Percentiles rank a stretch among this genome's conserved stretches.
These are phyloP conservation scores for Diplodia scrobiculata DNA, from an alignment of 2,329 filamentous ascomycete species.

Conservation along the genomic window DNA sequence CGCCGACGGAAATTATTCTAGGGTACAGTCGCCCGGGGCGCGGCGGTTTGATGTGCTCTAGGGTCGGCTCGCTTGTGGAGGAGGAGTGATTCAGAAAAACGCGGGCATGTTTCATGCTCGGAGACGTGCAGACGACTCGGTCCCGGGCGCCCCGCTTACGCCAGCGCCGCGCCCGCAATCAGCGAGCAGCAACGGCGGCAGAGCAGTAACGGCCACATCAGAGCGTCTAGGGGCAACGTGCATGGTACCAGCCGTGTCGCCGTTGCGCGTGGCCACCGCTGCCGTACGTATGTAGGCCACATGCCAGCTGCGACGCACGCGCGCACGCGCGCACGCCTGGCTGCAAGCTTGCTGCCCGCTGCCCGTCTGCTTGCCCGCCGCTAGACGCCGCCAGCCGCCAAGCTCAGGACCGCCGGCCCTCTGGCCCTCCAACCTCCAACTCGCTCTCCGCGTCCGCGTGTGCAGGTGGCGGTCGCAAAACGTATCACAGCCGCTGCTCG, in stretches of 20 bases:
- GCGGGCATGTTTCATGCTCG: conserved; percentile 27
- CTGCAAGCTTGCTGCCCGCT: background rate
- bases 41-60: conserved; percentile 29
- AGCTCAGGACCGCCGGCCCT: conserved; percentile 18
- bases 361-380: conserved; percentile 11
- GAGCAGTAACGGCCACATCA: background rate
- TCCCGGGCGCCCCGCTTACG: conserved; percentile 10
- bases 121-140: conserved; percentile 26
- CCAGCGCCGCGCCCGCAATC: conserved; percentile 22
- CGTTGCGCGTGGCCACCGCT: conserved; percentile 21
- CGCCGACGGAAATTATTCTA: conserved; percentile 30
- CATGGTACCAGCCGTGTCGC: conserved; percentile 9
- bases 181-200: conserved; percentile 6
- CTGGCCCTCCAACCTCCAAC: conserved; percentile 16
- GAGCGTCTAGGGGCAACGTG: background rate
- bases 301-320: conserved; percentile 4
- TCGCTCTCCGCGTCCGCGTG: conserved; percentile 19
- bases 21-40: conserved; percentile 25
- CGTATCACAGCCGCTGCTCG: conserved; percentile 20
- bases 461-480: conserved; percentile 27
- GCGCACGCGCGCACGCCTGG: background rate
- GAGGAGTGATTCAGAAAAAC: conserved; percentile 27
- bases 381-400: conserved; percentile 15
- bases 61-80: conserved; percentile 27
- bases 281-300: conserved; percentile 3